Evolutionary conservation across 2,329 filamentous ascomycete genomes (phyloP), one percentile per base, ranked within the genome.

Genomic region (Onygenales sp.): DNA sequence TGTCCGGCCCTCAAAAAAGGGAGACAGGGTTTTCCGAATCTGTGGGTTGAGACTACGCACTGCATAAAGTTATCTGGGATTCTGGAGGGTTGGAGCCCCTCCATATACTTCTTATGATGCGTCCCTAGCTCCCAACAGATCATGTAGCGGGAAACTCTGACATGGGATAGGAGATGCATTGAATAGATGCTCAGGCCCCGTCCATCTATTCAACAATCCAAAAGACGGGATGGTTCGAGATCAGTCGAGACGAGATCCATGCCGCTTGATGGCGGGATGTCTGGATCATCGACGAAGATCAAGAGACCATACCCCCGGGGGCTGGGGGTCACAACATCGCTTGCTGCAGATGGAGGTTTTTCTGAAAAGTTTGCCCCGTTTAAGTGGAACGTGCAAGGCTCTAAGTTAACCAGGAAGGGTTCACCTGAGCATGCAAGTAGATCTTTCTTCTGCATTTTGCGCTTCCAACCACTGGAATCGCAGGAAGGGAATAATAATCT

Each of bases 401-500:
- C 14, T 17, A n/a, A n/a, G n/a, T n/a, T n/a, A 33, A 37, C 17
- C 10, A 4, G 37, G 40, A 34, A 43, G n/a, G 39, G 39, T 51
- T 42, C 9, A 36, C n/a, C 49, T 51, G 39, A 27, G 39, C 17
- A 43, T 51, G 49, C 49, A 51, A 21, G 39, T 34, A 21, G 32
- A 37, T 14, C 42, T 32, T 40, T 14, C 42, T 32, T 40, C 7
- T 33, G 42, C 50, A 46, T 46, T 36, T 27, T 39, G 17, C 17
- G 44, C n/a, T 46, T 13, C 32, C 39, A 17, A 37, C 50, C 40
- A 46, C 42, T 52, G 50, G 42, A 52, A n/a, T 9, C 31, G 17
- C 49, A 31, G 34, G 33, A 46, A 52, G 6, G 17, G 13, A 10
- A 9, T 45, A 36, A 31, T 52, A 52, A 45, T 46, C 32, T 45